Conservation (phyloP, 495 filamentous ascomycete species). For the Penicillium chermesinum region DNA sequence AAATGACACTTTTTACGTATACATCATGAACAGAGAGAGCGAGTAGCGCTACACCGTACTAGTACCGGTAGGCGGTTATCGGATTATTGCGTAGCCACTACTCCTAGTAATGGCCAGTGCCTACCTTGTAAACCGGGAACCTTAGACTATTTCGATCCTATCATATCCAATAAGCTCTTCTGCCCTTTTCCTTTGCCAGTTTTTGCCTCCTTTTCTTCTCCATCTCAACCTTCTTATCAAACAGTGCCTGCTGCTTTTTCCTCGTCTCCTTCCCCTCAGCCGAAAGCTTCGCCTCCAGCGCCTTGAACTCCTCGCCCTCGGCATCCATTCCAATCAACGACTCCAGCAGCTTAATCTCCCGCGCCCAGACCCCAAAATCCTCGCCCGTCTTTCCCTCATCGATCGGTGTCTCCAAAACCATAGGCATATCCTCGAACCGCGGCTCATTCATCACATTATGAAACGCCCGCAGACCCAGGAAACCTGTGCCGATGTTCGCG, state of each 20-base stretch:
- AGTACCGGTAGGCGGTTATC: not conserved
- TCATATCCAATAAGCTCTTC: conserved; percentile 42
- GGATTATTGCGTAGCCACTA: no score
- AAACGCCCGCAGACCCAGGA: conserved; percentile 83
- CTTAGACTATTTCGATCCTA: no score
- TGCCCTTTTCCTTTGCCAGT: conserved; percentile 35
- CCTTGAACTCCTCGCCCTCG: conserved; percentile 62
- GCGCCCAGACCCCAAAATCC: conserved; percentile 73
- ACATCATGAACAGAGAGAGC: not conserved
- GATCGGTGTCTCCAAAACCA: conserved; percentile 94
- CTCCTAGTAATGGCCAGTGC: no score
- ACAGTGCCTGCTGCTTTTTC: conserved; percentile 67
- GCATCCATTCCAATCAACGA: conserved; percentile 76
- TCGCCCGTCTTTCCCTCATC: conserved; percentile 48
- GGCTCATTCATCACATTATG: conserved; percentile 84
- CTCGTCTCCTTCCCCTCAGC: conserved; percentile 65
- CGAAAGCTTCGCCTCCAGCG: conserved; percentile 57
- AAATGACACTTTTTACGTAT: not conserved
- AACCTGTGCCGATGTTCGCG: conserved; percentile 91
- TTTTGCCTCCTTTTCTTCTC: conserved; percentile 51
- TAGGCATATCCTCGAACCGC: conserved; percentile 71
- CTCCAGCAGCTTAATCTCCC: conserved; percentile 86
- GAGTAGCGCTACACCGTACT: no score
- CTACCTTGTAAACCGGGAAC: no score
- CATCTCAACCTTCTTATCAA: conserved; percentile 62